Base-by-base conservation (phyloP, 441 rosid species). In the Caryocar brasiliense region DNA sequence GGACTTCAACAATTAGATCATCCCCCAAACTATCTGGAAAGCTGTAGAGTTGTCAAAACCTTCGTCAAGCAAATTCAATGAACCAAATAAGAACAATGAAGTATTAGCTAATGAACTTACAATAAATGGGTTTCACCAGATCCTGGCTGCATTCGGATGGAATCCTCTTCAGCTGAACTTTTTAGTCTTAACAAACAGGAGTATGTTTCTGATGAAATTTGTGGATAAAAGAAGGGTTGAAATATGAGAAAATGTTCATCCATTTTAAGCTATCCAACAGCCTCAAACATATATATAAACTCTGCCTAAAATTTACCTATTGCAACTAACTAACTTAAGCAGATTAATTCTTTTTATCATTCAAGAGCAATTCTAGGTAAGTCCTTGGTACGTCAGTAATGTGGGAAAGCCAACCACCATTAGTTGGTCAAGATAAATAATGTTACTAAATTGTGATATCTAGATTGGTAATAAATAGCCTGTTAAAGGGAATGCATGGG, bases 1-100 rank as follows among this genome's bases (percentile, higher is more conserved):
- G 83, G 65, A 92, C 76, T 73, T 88, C 97, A 59, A 86, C 76
- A 60, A 88, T 80, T 44, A 92, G 71, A 77, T 92, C 99, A 64
- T 92, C 99, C 62, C 95, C 99, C 29, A 73, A 73, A 57, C 91
- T 74, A 68, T 92, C 99, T 47, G 99, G 99, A 67, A 92, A 92
- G 79, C 99, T 92, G 94, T 66, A 60, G 67, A 65, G 73, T 53
- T 13, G 52, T 72, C 65, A 73, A 56, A 53, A 47, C 11, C 30
- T 54, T 32, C 49, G 18, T 53, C 51, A 45, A 51, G 58, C 33
- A 59, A 51, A 51, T 33, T 21, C 33, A 20, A 19, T 42, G 41
- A 44, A 46, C 28, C n/a, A 39, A 66, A 50, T 29, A 46, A 51
- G 45, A 29, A 9, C 45, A 54, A 35, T 14, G 22, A 23, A 48